Evolutionary conservation across 2,329 filamentous ascomycete species (phyloP).

Genomic region (Nemania sp.): DNA sequence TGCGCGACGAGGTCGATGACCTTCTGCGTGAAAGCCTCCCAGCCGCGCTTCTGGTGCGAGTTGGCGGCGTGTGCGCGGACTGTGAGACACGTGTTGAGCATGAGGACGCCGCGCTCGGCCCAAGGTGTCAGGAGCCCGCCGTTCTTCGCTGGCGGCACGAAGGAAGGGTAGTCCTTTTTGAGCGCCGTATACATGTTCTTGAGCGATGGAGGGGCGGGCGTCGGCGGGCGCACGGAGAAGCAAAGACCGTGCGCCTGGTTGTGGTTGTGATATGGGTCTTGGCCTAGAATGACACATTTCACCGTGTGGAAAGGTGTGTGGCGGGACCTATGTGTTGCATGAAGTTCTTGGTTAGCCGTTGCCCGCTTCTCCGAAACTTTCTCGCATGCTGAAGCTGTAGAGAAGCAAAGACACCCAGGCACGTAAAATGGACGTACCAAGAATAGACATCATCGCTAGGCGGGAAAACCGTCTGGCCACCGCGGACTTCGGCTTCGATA

Average conservation of each 20-base stretch:
- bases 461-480: constrained; percentile 81
- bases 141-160: constrained; percentile 74
- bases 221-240: constrained; percentile 92
- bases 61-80: constrained; percentile 89
- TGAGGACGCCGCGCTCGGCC: constrained; percentile 89
- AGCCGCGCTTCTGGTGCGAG: constrained; percentile 82
- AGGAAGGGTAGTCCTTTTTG: constrained; percentile 84
- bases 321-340: constrained; percentile 70
- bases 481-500: constrained; percentile 74
- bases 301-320: constrained; percentile 87
- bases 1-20: constrained; percentile 86
- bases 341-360: not conserved
- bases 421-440: constrained; percentile 63
- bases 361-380: not conserved
- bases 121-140: constrained; percentile 87
- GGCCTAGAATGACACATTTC: constrained; percentile 90
- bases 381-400: not conserved
- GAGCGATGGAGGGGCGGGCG: constrained; percentile 84
- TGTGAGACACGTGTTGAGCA: constrained; percentile 94
- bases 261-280: constrained; percentile 95
- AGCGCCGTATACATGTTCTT: constrained; percentile 92
- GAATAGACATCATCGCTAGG: constrained; percentile 90
- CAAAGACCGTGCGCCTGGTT: constrained; percentile 96
- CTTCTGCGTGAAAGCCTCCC: constrained; percentile 91
- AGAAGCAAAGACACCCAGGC: not conserved